Evolutionary conservation across 768 basidiomycete species (phyloP), one percentile per base, ranked within the genome.

Genomic region (Trametes maxima): DNA sequence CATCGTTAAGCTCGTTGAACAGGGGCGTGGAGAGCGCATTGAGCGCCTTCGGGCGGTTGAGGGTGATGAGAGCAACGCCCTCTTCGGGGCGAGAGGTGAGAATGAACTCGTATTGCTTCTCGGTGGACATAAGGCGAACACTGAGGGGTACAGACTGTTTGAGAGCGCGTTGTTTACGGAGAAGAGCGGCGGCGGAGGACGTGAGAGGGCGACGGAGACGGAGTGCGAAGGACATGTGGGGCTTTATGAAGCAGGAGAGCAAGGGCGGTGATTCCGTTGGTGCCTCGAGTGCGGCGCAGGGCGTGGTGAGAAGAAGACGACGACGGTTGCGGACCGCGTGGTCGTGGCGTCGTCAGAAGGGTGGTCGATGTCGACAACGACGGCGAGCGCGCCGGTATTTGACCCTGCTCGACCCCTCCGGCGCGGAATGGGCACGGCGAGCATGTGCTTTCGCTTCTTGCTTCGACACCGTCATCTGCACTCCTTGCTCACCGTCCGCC

Each of bases 1-100:
- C 94, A 25, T 82, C 77, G 69, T 95, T 93, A 46, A 98, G 80
- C 72, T 95, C 92, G 14, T 75, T 75, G 73, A 98, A 90, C 59
- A 98, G 80, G 6, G 90, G 86, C 22, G 85, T 83, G 68, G 82
- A 88, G 60, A 99, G 80, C 3, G 97, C 95, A 71, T 97, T 98
- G 60, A 95, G 78, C 17, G 90, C 89, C 67, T 94, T 94, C 24
- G 94, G 94, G 45, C 94, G 83, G 76, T 96, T 94, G 68, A 96
- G 80, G 14, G 89, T 92, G 69, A 96, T 85, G 68, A 95, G 85
- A n/a, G 83, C 78, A 44, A 92, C 88, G 19, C 80, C 80, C 3
- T 85, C 84, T 54, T 86, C 81, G 1, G 91, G 90, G 60, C 81
- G 80, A 3, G 89, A 85, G 17, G 84, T 82, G 44, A 92, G 76